Base-by-base conservation (phyloP, 1,284 basidiomycete species). In the Irpex sp. region DNA sequence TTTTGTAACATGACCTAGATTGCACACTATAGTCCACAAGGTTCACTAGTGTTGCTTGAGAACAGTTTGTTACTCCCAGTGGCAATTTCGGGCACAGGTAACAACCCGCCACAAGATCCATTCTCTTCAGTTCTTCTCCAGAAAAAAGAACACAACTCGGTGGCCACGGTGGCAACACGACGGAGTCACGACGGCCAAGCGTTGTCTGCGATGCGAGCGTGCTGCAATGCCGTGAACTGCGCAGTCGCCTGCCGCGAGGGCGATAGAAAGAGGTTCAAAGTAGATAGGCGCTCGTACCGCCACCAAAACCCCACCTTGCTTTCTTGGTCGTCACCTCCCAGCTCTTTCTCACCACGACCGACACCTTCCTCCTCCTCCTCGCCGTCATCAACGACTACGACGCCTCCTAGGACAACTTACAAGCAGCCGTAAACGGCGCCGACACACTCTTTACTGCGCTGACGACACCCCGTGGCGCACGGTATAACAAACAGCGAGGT, bases 231-330 rank as follows among this genome's bases (percentile, higher is more conserved):
- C 46, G 15, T 19, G 46, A 19, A 15, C 46, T 19, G 50, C 26
- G 39, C 39, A 43, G 39, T 43, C 5, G 39, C 7, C 15, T 43
- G 39, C 39, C 39, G 39, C 39, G 15, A 43, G 39, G 39, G 11
- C 11, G 8, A 9, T 15, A 15, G 39, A 43, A 43, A 19, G 49
- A 26, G 8, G 49, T 9, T 51, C 13, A 17, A 51, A 51, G 49
- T 19, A 51, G 49, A 37, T 56, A 56, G 17, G 54, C 54, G 54
- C 54, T 8, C 54, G 54, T 56, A 56, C 54, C 54, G 54, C 54
- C 54, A 56, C 54, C 33, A 56, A 56, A 56, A n/a, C 35, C 35
- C 31, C 19, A 15, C 54, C 33, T 35, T 17, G 4, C n/a, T n/a
- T 37, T 35, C 54, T n/a, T 17, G 31, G 54, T 19, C 54, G 54